Evolutionary conservation across 345 rosid species (phyloP).

Genomic region (Salix caprea): DNA sequence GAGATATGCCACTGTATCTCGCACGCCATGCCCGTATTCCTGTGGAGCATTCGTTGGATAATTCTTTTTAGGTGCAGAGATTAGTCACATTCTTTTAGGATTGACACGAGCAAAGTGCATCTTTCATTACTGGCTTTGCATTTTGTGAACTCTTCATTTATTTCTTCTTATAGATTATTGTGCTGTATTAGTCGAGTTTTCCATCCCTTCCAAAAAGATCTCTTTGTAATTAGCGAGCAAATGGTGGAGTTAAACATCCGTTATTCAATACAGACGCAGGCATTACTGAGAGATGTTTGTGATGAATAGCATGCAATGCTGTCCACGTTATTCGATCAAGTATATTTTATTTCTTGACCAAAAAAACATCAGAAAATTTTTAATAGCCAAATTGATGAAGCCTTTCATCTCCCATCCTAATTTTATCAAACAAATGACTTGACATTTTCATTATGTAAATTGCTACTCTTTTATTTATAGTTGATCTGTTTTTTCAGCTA

Average conservation of each 20-base stretch:
- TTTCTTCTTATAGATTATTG: not conserved
- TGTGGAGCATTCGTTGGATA: not conserved
- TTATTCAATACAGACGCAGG: no score
- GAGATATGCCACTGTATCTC: not conserved
- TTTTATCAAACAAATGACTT: no score
- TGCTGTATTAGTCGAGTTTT: not conserved
- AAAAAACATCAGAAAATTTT: no score
- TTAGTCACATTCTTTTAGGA: conserved; percentile 9
- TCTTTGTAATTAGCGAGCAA: not conserved
- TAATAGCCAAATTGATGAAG: no score
- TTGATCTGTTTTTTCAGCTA: no score
- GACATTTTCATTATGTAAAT: no score
- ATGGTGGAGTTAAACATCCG: not conserved
- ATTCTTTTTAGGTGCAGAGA: conserved; percentile 25
- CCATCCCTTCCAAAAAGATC: not conserved
- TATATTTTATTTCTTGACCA: no score
- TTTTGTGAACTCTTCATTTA: not conserved
- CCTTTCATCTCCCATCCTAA: no score
- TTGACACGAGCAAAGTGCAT: conserved; percentile 3
- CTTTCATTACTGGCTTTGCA: not conserved
- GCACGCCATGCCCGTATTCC: not conserved
- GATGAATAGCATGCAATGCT: no score
- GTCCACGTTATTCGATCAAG: no score
- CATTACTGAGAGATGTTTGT: no score
- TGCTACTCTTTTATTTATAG: no score